Evolutionary conservation across 768 basidiomycete species (phyloP).

Genomic region (Kockovaella imperatae): DNA sequence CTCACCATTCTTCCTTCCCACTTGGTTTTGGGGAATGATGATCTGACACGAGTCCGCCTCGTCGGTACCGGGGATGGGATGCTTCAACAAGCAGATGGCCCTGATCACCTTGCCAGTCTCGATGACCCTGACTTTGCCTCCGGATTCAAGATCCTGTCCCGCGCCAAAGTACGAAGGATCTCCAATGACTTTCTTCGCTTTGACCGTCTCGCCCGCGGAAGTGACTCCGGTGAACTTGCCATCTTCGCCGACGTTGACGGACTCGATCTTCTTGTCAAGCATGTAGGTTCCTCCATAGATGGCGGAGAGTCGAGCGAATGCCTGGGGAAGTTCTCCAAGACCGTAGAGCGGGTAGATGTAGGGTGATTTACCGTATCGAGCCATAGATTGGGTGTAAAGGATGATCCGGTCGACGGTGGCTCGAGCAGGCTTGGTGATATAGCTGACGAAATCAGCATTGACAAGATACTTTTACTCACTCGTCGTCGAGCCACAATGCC

Average conservation of each 20-base stretch:
- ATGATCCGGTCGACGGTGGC: slow-evolving; percentile 88
- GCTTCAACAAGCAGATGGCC: slow-evolving; percentile 95
- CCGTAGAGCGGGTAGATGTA: slow-evolving; percentile 99
- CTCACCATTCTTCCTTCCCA: slow-evolving; percentile 81
- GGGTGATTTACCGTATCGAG: slow-evolving; percentile 96
- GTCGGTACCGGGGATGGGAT: slow-evolving; percentile 95
- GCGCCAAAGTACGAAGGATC: slow-evolving; percentile 96
- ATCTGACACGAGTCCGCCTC: slow-evolving; percentile 92
- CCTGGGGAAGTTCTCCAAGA: slow-evolving; percentile 95
- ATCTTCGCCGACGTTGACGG: slow-evolving; percentile 66
- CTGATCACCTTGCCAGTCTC: slow-evolving; percentile 92
- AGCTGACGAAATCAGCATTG: slow-evolving; percentile 51
- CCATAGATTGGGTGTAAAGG: slow-evolving; percentile 97
- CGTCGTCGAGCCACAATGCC: slow-evolving; percentile 95
- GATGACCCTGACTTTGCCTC: slow-evolving; percentile 76
- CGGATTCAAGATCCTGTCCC: slow-evolving; percentile 54
- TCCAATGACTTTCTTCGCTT: slow-evolving; percentile 94
- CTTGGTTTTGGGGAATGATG: slow-evolving; percentile 98
- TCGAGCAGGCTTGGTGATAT: slow-evolving; percentile 85
- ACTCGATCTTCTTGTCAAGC: slow-evolving; percentile 90
- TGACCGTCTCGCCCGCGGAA: slow-evolving; percentile 81
- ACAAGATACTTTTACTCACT: slow-evolving; percentile 54
- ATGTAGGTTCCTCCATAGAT: slow-evolving; percentile 99
- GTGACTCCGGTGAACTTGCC: slow-evolving; percentile 92
- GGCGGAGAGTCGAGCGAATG: slow-evolving; percentile 93